Base-by-base conservation (phyloP, 2,329 filamentous ascomycete genomes). In the Phialophora tarda region DNA sequence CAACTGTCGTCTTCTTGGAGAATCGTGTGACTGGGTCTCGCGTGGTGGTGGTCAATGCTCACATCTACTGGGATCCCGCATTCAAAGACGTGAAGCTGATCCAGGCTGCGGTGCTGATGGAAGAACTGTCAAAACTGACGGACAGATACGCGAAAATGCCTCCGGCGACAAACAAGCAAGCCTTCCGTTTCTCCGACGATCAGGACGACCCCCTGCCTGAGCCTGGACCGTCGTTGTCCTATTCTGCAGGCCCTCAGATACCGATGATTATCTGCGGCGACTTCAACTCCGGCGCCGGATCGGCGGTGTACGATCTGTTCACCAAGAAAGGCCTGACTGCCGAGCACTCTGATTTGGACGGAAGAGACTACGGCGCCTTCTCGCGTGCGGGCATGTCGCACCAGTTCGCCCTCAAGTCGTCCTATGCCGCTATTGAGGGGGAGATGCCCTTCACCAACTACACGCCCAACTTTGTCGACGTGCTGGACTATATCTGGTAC, bases 401-500 rank as follows among this genome's bases (percentile, higher is more conserved):
- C 78, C 93, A 93, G 0, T 99, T 98, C 82, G 94, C 90, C 75
- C 83, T 99, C 71, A 92, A 95, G 75, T 97, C 95, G 24, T 89
- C 93, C 2, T 99, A 99, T 78, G 87, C 87, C 41, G 87, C 91
- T 69, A 89, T 96, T 60, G 67, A 72, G 24, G 91, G 93, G 65
- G 92, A 97, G 76, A 82, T 98, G 73, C 88, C 88, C 4, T 99
- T 97, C 78, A 99, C 95, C 55, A 99, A 99, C 79, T 99, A 98
- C 79, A 96, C 93, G 14, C 93, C 95, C 0, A 88, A 88, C n/a
- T 99, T 97, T 80, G 87, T 88, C 59, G 93, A 93, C 69, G 91
- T 96, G 64, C 91, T 99, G 72, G 95, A 99, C 77, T 97, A 98
- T 79, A 92, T 99, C 74, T 98, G 93, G 93, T 99, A 96, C 80